Base-by-base conservation (phyloP, 1,139 yeast species). In the Suhomyces coccinellae region DNA sequence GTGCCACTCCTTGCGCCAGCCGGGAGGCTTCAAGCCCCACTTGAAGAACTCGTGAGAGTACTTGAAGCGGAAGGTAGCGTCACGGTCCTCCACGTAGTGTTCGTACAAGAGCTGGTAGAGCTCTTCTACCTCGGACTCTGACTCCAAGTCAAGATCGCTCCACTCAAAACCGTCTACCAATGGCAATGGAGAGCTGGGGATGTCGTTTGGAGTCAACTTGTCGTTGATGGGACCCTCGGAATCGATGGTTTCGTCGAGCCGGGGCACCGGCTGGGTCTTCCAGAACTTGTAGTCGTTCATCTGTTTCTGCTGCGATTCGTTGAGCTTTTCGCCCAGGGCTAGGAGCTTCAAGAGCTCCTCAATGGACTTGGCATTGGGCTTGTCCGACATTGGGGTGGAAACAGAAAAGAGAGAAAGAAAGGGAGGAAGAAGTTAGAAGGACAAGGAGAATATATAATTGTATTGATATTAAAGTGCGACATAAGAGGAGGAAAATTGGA, bases 21-120 rank as follows among this genome's bases (percentile, higher is more conserved):
- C 98, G 0, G 99, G 99, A 8, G 97, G 89, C 56, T 87, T 85
- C 56, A 93, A 72, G 0, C 97, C 96, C 99, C 99, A 93, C 57
- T 83, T 79, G 62, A 95, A 80, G 58, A 93, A 93, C 40, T 82
- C 85, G 34, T 83, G 82, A 1, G 93, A 79, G 67, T 93, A 93
- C 57, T 88, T 87, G 73, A 93, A 93, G 57, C 99, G 77, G 70
- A 95, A 90, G 1, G 90, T 81, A 29, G 95, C 93, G 59, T 90
- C 97, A 45, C 83, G 83, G 63, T 93, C 99, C 65, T 93, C 99
- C 27, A 95, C 96, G 59, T 93, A 93, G 66, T 93, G 88, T 49
- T 87, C 93, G 64, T 89, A 87, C 47, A 93, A 74, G 45, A 93
- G 73, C 35, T 82, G 79, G 63, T 89, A 87, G 15, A 95, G 85